Conservation (phyloP, 2,329 filamentous ascomycete genomes). For the Leptographium wingfieldii region DNA sequence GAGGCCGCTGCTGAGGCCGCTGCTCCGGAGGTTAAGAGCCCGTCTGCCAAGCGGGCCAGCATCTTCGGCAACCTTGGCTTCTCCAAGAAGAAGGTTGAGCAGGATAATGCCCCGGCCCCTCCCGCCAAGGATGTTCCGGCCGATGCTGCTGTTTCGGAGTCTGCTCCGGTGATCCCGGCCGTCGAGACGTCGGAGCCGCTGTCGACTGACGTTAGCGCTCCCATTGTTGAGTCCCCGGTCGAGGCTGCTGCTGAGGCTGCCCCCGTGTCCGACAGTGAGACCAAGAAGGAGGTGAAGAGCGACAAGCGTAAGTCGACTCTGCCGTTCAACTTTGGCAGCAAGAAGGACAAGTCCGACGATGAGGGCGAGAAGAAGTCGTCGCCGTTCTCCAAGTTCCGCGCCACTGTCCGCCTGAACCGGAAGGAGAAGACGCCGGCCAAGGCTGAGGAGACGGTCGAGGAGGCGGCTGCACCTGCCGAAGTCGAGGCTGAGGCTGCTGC, state of each 20-base stretch:
- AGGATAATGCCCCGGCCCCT: slow-evolving; percentile 28
- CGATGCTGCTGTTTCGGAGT: slow-evolving; percentile 33
- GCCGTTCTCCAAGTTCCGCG: slow-evolving; percentile 48
- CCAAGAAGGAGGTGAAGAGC: slow-evolving; percentile 51
- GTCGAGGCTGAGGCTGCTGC: slow-evolving; percentile 14
- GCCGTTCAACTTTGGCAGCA: slow-evolving; percentile 57
- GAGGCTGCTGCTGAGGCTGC: slow-evolving; percentile 21
- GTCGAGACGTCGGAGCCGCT: slow-evolving; percentile 45
- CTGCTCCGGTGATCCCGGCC: slow-evolving; percentile 45
- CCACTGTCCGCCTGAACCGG: slow-evolving; percentile 37
- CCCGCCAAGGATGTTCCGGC: slow-evolving; percentile 29
- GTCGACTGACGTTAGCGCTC: slow-evolving; percentile 38
- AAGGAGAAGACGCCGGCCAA: slow-evolving; percentile 32
- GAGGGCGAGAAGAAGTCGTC: slow-evolving; percentile 47
- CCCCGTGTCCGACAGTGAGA: slow-evolving; percentile 37
- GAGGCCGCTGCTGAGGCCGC: slow-evolving; percentile 8
- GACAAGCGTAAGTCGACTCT: slow-evolving; percentile 74
- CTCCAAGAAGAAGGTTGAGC: slow-evolving; percentile 45
- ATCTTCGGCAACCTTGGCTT: slow-evolving; percentile 42
- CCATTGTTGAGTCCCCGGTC: slow-evolving; percentile 32
- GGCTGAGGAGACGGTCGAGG: slow-evolving; percentile 20
- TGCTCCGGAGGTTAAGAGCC: slow-evolving; percentile 25
- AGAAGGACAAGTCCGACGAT: slow-evolving; percentile 62
- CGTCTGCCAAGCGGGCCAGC: slow-evolving; percentile 35
- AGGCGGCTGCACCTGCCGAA: slow-evolving; percentile 23